These are phyloP conservation scores for Nadsonia commutata DNA, from an alignment of 1,139 yeast species.

Conservation along the genomic window DNA sequence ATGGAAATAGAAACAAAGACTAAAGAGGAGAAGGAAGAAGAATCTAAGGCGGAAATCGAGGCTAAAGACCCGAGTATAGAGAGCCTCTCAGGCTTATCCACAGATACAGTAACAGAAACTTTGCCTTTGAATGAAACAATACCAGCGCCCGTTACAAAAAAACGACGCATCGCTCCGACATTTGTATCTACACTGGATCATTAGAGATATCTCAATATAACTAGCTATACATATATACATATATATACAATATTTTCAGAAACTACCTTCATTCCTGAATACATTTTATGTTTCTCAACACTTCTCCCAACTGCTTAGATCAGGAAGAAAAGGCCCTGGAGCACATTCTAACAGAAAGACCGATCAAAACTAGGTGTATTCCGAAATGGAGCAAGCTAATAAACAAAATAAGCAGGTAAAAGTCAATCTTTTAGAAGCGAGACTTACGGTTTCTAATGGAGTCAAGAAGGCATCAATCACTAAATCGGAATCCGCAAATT, in stretches of 20 bases:
- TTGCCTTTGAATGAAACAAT: too few relatives aligned
- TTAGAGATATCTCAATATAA: too few relatives aligned
- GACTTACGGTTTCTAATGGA: neutral
- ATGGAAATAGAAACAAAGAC: neutral
- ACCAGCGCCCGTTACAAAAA: constrained; percentile 22
- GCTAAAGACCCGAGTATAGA: constrained; percentile 2
- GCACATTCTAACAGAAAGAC: too few relatives aligned
- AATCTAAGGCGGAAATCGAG: constrained; percentile 6
- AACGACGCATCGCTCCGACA: constrained; percentile 34
- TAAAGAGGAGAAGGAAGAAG: constrained; percentile 1
- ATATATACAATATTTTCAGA: too few relatives aligned
- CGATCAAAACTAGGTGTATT: too few relatives aligned
- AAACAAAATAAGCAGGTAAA: neutral
- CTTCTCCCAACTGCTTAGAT: too few relatives aligned
- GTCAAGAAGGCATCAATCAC: neutral
- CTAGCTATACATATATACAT: too few relatives aligned
- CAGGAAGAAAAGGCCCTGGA: too few relatives aligned
- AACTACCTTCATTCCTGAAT: too few relatives aligned
- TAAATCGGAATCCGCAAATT: neutral
- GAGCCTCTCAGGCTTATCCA: constrained; percentile 2
- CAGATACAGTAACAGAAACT: constrained; percentile 4
- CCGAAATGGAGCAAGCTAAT: too few relatives aligned
- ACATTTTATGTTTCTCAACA: too few relatives aligned
- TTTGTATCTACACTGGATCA: constrained; percentile 20
- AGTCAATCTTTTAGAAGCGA: neutral